These are phyloP conservation scores for Suillus subaureus DNA, from an alignment of 768 basidiomycete species.

Conservation along the genomic window DNA sequence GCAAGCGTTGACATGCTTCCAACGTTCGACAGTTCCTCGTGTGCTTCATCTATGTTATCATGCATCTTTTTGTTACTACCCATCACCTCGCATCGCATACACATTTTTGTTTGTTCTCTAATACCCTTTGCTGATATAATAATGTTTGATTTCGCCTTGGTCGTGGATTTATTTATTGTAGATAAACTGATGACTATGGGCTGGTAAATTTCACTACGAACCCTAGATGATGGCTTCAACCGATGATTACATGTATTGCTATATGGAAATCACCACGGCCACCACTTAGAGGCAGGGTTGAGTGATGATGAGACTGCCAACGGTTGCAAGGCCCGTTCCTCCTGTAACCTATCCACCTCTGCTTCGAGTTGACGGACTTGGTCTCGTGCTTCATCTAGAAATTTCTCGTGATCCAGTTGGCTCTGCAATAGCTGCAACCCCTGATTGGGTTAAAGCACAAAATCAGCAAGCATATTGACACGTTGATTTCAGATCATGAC, in stretches of 20 bases:
- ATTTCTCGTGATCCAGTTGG: constrained; percentile 70
- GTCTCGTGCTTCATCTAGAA: constrained; percentile 59
- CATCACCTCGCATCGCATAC: constrained; percentile 4
- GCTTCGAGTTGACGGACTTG: constrained; percentile 59
- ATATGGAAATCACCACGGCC: constrained; percentile 13
- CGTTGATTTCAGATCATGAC: constrained; percentile 5
- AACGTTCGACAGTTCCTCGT: not conserved
- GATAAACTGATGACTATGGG: not conserved
- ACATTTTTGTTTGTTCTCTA: not conserved
- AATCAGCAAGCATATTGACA: constrained; percentile 17
- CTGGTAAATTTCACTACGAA: not conserved
- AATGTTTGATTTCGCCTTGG: not conserved
- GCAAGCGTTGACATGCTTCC: not conserved
- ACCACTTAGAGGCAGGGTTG: constrained; percentile 25
- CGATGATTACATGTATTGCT: not conserved
- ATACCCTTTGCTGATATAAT: not conserved
- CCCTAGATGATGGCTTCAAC: not conserved
- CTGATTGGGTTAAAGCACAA: constrained; percentile 37
- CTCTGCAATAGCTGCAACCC: constrained; percentile 66
- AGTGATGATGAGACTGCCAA: constrained; percentile 2
- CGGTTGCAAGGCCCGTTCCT: constrained; percentile 10
- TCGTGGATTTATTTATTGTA: constrained; percentile 1
- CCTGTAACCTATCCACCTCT: constrained; percentile 49
- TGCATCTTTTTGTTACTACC: constrained; percentile 1
- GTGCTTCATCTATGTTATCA: constrained; percentile 3